These are phyloP conservation scores for Neonectria punicea DNA, from an alignment of 2,329 filamentous ascomycete species.

Conservation along the genomic window DNA sequence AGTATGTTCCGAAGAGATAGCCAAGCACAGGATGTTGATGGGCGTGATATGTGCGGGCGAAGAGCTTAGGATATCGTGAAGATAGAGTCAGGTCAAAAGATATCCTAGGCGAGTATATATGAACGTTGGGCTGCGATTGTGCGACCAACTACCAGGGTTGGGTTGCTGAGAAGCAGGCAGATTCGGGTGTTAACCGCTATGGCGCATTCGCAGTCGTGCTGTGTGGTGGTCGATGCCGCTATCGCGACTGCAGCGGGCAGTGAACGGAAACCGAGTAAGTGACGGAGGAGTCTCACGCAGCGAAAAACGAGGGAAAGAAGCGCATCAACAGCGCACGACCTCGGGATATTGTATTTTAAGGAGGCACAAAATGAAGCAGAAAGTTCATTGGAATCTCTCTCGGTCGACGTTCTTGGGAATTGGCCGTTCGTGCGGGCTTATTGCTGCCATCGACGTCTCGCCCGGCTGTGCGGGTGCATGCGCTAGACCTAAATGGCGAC, in stretches of 20 bases:
- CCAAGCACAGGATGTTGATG: neutral
- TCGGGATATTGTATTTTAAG: constrained; percentile 12
- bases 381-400: constrained; percentile 33
- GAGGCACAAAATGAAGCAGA: constrained; percentile 13
- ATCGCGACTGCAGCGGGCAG: neutral
- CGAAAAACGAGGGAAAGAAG: constrained; percentile 1
- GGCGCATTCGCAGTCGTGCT: neutral
- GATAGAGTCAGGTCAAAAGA: neutral
- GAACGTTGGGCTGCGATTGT: neutral
- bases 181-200: constrained; percentile 2
- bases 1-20: neutral
- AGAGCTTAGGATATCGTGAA: neutral
- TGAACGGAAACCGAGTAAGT: too few species aligned
- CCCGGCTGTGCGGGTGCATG: constrained; percentile 5
- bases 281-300: neutral
- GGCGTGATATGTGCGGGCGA: neutral
- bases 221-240: neutral
- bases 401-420: constrained; percentile 43
- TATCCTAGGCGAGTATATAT: constrained; percentile 1
- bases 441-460: constrained; percentile 17
- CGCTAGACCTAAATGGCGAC: constrained; percentile 43
- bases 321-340: neutral
- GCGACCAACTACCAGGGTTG: constrained; percentile 18
- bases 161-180: neutral
- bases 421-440: constrained; percentile 21